A percentile compares a stretch with the other conserved stretches of the same genome.
phyloP scores from a whole-genome alignment of 2,329 filamentous ascomycete species.

The Colletotrichum tropicale region DNA sequence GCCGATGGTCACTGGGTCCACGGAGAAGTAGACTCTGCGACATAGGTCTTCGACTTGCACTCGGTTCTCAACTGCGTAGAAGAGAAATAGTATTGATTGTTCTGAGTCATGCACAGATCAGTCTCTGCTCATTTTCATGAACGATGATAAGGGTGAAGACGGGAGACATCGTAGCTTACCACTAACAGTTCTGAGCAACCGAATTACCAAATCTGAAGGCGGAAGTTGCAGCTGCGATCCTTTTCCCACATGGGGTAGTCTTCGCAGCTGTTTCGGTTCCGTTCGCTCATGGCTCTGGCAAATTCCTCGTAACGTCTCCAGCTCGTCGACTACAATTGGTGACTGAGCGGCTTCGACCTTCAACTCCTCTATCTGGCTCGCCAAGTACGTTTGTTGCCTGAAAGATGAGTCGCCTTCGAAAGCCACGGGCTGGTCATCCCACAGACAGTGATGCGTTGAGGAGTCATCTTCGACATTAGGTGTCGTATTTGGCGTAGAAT shows the following conservation, averaged over 20 bases:
- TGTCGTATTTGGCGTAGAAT: background rate
- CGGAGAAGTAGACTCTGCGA: conserved; percentile 22
- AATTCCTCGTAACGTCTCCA: background rate
- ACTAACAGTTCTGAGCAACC: background rate
- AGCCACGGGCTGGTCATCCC: background rate
- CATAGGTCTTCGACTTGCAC: conserved; percentile 18
- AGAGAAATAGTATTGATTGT: conserved; percentile 14
- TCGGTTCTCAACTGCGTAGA: conserved; percentile 19
- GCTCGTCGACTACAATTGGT: conserved; percentile 3
- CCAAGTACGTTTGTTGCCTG: conserved; percentile 14
- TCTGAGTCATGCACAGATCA: background rate
- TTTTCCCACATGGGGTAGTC: background rate
- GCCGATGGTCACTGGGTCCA: conserved; percentile 20
- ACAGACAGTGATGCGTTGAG: background rate
- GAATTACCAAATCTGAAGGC: background rate
- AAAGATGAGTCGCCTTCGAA: conserved; percentile 21
- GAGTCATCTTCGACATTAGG: conserved; percentile 2
- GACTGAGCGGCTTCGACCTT: background rate
- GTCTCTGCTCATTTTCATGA: background rate
- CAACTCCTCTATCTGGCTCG: conserved; percentile 16
- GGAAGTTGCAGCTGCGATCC: background rate
- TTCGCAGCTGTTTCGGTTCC: background rate
- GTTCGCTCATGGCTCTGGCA: background rate
- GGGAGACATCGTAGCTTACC: background rate
- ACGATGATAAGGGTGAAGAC: background rate